phyloP scores from a whole-genome alignment of 495 filamentous ascomycete genomes.

The Podospora australis region DNA sequence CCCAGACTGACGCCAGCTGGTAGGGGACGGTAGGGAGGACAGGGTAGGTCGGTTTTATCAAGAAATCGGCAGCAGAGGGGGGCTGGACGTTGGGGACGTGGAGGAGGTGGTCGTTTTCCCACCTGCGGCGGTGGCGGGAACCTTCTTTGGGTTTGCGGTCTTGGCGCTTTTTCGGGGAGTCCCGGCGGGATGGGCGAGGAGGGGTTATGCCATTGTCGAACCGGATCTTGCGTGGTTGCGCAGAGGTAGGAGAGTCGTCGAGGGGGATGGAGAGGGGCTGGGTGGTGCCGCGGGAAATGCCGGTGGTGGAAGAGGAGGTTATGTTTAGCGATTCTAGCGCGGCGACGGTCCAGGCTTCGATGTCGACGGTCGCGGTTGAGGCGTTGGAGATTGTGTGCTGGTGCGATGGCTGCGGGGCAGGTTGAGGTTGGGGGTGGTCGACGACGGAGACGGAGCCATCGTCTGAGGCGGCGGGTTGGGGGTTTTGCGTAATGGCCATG shows the following conservation, averaged over 20 bases:
- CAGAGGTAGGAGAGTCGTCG: constrained; percentile 20
- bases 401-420: constrained; percentile 7
- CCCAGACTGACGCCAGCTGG: constrained; percentile 82
- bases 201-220: constrained; percentile 23
- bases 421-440: constrained; percentile 11
- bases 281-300: constrained; percentile 34
- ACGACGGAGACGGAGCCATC: constrained; percentile 7
- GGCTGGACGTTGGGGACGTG: constrained; percentile 81
- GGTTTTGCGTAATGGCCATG: constrained; percentile 19
- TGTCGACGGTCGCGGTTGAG: constrained; percentile 34
- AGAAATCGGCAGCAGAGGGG: constrained; percentile 75
- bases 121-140: constrained; percentile 76
- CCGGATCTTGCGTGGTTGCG: constrained; percentile 1
- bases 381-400: constrained; percentile 27
- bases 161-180: constrained; percentile 53
- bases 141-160: constrained; percentile 89
- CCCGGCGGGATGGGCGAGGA: constrained; percentile 33
- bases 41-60: constrained; percentile 68
- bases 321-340: constrained; percentile 45
- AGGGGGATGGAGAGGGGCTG: constrained; percentile 43
- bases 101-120: constrained; percentile 92
- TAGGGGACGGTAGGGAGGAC: constrained; percentile 71
- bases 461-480: constrained; percentile 7
- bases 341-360: constrained; percentile 44
- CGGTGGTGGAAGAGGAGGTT: too few relatives aligned